Base-by-base conservation (phyloP, 805 yeast genomes). In the Saccharomycopsis microspora region DNA sequence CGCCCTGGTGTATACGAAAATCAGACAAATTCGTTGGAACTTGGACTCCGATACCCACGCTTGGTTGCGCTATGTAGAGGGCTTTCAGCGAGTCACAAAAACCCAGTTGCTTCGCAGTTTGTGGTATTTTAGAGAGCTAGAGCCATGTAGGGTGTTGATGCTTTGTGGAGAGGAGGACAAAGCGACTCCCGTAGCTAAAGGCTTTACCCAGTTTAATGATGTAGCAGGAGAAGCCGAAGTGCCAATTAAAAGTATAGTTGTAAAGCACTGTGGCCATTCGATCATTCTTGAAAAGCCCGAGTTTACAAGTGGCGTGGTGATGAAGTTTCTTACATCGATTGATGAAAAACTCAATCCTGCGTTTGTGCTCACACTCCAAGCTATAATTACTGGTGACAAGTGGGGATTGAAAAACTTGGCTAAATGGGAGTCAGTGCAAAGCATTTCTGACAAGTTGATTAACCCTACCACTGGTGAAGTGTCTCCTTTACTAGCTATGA, bases 341-440 rank as follows among this genome's bases (percentile, higher is more conserved):
- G 78, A 80, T 27, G 64, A 74, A 44, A 74, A 79, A 54, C 68
- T 84, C 35, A 75, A 80, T 27, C 76, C 82, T 30, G 75, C 84
- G 2, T 83, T 89, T 89, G 86, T 81, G 43, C 67, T 83, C 45
- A 70, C 74, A 52, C 69, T 77, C 11, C 75, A 78, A 56, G 84
- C 84, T 3, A 71, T 75, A 45, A 70, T 77, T 9, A 72, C 77
- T 30, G 83, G 82, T 2, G 83, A 76, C 56, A 83, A 84, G 62
- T 84, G 90, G 90, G 85, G 87, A 28, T 63, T 84, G 53, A 83
- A 83, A 61, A 84, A 83, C 57, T 84, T 81, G 58, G 71, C 68
- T 51, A 84, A 83, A 60, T 84, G 93, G 90, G 69, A 71, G 58
- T 65, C 70, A 34, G 67, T 78, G 5, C 68, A 69, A 41, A 67